Percentiles rank a stretch among this genome's conserved stretches.
Conservation (phyloP, 257 asterid genomes). For the Capsicum chinense region DNA sequence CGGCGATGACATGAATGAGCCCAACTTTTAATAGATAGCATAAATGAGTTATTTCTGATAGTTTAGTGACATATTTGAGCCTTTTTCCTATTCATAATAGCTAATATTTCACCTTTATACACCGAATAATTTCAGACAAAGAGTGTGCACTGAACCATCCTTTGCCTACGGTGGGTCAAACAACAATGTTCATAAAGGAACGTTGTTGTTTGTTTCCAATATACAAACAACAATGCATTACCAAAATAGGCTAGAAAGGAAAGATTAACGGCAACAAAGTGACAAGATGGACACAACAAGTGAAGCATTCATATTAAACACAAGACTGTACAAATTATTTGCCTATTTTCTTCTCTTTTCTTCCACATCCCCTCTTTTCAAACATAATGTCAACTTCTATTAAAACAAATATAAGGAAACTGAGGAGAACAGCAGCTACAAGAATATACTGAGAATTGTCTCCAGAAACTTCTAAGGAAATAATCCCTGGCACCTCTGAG, state of each 20-base stretch:
- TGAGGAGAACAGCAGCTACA: not conserved
- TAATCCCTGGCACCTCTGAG: not conserved
- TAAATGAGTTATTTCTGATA: too few species aligned
- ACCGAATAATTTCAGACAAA: too few species aligned
- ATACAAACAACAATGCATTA: not conserved
- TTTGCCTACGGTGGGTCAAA: too few species aligned
- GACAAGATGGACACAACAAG: not conserved
- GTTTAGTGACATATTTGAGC: too few species aligned
- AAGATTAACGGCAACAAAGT: not conserved
- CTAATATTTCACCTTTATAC: too few species aligned
- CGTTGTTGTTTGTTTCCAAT: too few species aligned
- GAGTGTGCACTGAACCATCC: too few species aligned
- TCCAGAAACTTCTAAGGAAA: not conserved
- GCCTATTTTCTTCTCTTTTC: not conserved
- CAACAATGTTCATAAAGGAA: too few species aligned
- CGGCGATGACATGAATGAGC: too few species aligned
- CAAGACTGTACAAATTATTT: not conserved
- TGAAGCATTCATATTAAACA: not conserved
- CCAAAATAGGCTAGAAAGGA: not conserved
- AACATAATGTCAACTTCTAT: not conserved
- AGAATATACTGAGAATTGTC: not conserved
- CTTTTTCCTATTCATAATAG: too few species aligned
- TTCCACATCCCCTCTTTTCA: not conserved
- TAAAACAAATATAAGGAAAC: not conserved
- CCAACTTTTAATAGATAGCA: too few species aligned